Percentiles rank a stretch among this genome's conserved stretches.
Evolutionary conservation across 306 rosid genomes (phyloP).

Genomic region (Senna siamea): DNA sequence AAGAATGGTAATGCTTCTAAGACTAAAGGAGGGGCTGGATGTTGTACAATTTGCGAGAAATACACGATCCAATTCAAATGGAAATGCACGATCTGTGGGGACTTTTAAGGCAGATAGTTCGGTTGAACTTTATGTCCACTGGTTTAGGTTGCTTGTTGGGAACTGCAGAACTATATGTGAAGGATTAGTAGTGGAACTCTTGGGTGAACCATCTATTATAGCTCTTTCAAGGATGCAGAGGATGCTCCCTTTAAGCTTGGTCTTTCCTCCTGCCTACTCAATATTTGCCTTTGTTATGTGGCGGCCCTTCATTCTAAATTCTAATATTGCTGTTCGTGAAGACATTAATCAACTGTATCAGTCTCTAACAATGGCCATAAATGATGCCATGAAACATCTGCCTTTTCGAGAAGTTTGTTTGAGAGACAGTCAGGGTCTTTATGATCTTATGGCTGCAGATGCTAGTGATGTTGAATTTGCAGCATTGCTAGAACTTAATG

Average conservation of each 20-base stretch:
- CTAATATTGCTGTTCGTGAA: constrained; percentile 67
- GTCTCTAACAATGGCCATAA: constrained; percentile 63
- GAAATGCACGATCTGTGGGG: constrained; percentile 74
- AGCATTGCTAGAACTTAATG: constrained; percentile 67
- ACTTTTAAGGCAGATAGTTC: constrained; percentile 64
- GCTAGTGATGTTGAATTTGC: constrained; percentile 84
- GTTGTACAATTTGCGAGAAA: constrained; percentile 75
- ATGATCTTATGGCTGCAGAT: constrained; percentile 80
- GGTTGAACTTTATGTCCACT: constrained; percentile 84
- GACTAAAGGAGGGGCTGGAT: constrained; percentile 87
- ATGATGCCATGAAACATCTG: constrained; percentile 76
- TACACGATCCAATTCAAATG: constrained; percentile 84
- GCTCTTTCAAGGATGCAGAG: constrained; percentile 96
- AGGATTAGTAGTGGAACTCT: constrained; percentile 89
- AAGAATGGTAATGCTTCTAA: constrained; percentile 79
- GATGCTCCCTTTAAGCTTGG: constrained; percentile 77
- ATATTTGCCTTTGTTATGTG: constrained; percentile 79
- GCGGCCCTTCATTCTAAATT: constrained; percentile 66
- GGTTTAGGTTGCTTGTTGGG: constrained; percentile 94
- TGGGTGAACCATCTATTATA: constrained; percentile 80
- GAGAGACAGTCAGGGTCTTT: constrained; percentile 81
- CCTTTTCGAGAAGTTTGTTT: constrained; percentile 95
- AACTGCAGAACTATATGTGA: constrained; percentile 85
- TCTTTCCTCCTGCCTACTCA: constrained; percentile 91
- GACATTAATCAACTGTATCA: constrained; percentile 76